These are phyloP conservation scores for Marasmius fiardii DNA, from an alignment of 1,284 basidiomycete species.

Conservation along the genomic window DNA sequence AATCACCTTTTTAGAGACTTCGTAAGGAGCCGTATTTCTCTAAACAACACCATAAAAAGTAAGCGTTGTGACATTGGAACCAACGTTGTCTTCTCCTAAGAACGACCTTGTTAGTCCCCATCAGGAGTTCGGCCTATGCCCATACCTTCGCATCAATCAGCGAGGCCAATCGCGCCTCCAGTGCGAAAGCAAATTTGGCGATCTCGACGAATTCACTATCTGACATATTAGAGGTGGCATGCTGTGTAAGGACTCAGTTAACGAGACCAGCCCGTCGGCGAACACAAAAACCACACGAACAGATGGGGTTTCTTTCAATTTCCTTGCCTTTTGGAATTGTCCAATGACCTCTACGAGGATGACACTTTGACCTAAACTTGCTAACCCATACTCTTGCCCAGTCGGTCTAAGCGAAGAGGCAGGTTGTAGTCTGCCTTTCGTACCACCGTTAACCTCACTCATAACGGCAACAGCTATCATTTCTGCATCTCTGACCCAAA, in stretches of 20 bases:
- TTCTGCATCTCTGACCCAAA: constrained; percentile 72
- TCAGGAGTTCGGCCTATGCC: not conserved
- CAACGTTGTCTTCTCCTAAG: constrained; percentile 48
- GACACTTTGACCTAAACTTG: constrained; percentile 63
- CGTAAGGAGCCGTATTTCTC: constrained; percentile 58
- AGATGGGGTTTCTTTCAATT: constrained; percentile 34
- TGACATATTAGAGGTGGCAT: constrained; percentile 7
- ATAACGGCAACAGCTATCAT: constrained; percentile 75
- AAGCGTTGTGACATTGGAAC: constrained; percentile 55
- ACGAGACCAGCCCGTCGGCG: not conserved
- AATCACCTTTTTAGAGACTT: constrained; percentile 60
- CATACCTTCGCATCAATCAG: constrained; percentile 61
- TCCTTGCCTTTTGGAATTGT: constrained; percentile 41
- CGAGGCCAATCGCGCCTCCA: constrained; percentile 59
- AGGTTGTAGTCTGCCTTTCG: constrained; percentile 20
- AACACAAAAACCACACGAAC: constrained; percentile 24
- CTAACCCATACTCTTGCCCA: constrained; percentile 34
- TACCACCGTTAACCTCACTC: constrained; percentile 40
- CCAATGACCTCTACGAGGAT: constrained; percentile 63
- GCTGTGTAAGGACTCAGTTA: not conserved
- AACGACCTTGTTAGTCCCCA: not conserved
- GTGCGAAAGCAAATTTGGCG: constrained; percentile 47
- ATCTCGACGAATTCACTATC: constrained; percentile 32
- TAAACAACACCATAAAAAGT: constrained; percentile 54
- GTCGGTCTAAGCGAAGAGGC: constrained; percentile 1